Base-by-base conservation (phyloP, 768 basidiomycete species). In the Lentinula lateritia region DNA sequence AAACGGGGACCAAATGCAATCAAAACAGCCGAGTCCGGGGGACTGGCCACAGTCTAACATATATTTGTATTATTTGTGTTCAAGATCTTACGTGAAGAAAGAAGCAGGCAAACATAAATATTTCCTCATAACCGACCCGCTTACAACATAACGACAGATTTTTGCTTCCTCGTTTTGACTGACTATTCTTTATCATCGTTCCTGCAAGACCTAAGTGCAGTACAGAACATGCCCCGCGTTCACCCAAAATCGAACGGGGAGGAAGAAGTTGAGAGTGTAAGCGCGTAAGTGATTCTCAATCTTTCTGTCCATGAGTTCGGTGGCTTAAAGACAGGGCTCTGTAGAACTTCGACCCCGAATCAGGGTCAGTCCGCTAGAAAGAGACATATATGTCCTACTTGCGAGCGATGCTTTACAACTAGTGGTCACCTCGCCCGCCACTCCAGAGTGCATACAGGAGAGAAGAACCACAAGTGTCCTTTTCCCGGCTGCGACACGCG, bases 401-500 rank as follows among this genome's bases (percentile, higher is more conserved):
- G 93, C 73, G 80, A 86, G 2, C 83, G 91, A 48, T 82, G 84
- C 0, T 95, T 95, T 74, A 92, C 92, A 58, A 95, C 93, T 28
- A 89, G 88, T 63, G 94, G 93, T 16, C 93, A 95, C 72, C 82
- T 95, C 18, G 90, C 93, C 0, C 83, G 93, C 52, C 93, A 95
- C 70, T 81, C 89, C n/a, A 80, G 92, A 60, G 89, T 94, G 12
- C 93, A 95, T 75, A 95, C 93, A 15, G 93, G 93, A 43, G 93
- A 95, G 68, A 82, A 92, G 64, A 94, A 95, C 74, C 92, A 95
- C 77, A 90, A 87, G 62, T 96, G 93, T 69, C 93, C 94, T 38
- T 95, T 93, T 76, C 93, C 94, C n/a, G 93, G 93, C 23, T 96
- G 93, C 72, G 91, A 94, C 67, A 95, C 93, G 1, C 82, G 90